Base-by-base conservation (phyloP, 805 yeast genomes). In the Metschnikowia drakensbergensis region DNA sequence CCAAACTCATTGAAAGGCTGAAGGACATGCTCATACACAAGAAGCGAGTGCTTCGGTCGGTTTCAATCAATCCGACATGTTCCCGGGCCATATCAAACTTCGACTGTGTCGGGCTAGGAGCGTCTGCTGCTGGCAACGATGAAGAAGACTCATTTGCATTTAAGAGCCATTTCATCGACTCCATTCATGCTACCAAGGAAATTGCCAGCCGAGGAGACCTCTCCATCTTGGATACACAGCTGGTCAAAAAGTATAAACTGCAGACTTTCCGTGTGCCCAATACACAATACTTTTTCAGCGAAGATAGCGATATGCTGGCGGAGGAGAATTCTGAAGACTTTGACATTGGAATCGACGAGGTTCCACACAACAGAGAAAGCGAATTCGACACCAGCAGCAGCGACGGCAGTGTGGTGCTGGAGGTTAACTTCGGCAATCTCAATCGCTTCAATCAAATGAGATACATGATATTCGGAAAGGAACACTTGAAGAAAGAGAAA, bases 1-100 rank as follows among this genome's bases (percentile, higher is more conserved):
- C 78, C 42, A 70, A 75, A 48, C 70, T 79, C 53, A 79, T 79
- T 27, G 71, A 72, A 54, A 71, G 64, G 51, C 80, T 81, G 27
- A 69, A 69, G 52, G 73, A 74, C 50, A 68, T 71, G 55, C 61
- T 80, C 39, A 70, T 72, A 34, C 67, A 71, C 51, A 71, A 71
- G 57, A 73, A 72, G 48, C 57, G 76, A 27, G 75, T 73, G 5
- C 63, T 73, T 45, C 58, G 77, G 40, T 63, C 70, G 9, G 77
- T 72, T 6, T 62, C 66, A 3, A 61, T 63, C 42, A 63, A 63
- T 42, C 66, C 67, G 6, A 46, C 53, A 30, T 22, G 25, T 26
- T 27, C 37, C 11, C 29, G 45, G 31, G 17, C 29, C 28, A 17
- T 26, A 4, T 10, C 37, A 11, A 50, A 51, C 40, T 47, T 50